Evolutionary conservation across 1,284 basidiomycete genomes (phyloP).

Genomic region (Rhodotorula sp.): DNA sequence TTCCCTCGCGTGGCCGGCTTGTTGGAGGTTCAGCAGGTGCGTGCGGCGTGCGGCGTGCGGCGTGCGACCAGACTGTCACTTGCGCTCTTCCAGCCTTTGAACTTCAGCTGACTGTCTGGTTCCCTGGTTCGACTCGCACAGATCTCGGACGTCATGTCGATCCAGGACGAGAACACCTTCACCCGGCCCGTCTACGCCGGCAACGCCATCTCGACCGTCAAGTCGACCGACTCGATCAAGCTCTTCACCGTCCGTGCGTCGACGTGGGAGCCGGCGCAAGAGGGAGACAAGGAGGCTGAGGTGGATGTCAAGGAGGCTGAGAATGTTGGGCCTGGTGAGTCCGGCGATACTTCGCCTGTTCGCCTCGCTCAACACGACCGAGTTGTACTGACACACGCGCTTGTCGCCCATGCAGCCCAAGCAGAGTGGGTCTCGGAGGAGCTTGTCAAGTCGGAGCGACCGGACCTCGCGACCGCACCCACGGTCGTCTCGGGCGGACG

Average conservation of each 20-base stretch:
- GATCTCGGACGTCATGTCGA: constrained; percentile 87
- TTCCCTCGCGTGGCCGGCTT: constrained; percentile 83
- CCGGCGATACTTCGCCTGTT: not conserved
- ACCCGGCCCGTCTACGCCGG: constrained; percentile 96
- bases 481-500: constrained; percentile 93
- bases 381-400: no score
- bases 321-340: constrained; percentile 47
- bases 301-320: constrained; percentile 66
- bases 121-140: constrained; percentile 39
- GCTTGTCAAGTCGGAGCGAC: constrained; percentile 86
- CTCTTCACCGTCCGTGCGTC: constrained; percentile 96
- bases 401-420: no score
- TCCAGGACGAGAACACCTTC: constrained; percentile 77
- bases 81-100: not conserved
- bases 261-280: constrained; percentile 69
- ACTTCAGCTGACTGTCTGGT: not conserved
- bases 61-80: not conserved
- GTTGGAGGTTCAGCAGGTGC: constrained; percentile 61
- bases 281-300: constrained; percentile 56
- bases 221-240: constrained; percentile 73
- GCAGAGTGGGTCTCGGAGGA: constrained; percentile 77
- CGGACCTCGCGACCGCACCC: constrained; percentile 82
- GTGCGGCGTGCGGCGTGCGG: not conserved
- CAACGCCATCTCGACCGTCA: constrained; percentile 92
- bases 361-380: no score